Evolutionary conservation across 2,329 filamentous ascomycete species (phyloP), one percentile per base, ranked within the genome.

Genomic region (Penicillium paneum): DNA sequence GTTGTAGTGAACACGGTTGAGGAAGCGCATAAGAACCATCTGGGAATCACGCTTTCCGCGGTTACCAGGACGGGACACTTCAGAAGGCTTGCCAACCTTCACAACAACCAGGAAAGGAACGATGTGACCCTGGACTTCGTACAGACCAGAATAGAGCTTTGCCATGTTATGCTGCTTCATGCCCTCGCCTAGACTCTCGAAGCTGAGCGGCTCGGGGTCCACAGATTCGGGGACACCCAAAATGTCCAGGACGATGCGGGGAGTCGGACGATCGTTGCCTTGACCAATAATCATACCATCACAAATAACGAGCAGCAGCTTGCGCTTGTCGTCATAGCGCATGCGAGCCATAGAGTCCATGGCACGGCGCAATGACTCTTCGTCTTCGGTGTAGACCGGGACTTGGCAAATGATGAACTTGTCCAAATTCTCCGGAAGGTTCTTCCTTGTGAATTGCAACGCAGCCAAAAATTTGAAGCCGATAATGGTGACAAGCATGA

Each of bases 101-200:
- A 97, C 92, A 42, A 99, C 81, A 49, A 99, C 94, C 72, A 99
- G 73, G 83, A 96, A 99, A 21, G 94, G 94, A 42, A 99, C 94
- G 63, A 99, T 97, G 71, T 99, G 93, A 60, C 94, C 94, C 70
- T 97, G 90, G 7, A 97, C 92, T 76, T 99, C 94, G 72, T 99
- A 99, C 5, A 99, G 81, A 68, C 94, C 94, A 19, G 94, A 97
- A 76, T 99, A 99, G 61, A 97, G 86, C 76, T 99, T 99, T 74
- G 90, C 94, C 93, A 97, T 97, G 75, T 99, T 99, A 80, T 97
- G 94, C 74, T 97, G 94, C 78, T 96, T 96, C 76, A 89, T 84
- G 71, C 94, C 94, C 75, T 97, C 93, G 55, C 94, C 94, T 34
- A 99, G 83, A 69, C 91, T 93, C 72, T 99, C 93, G 66, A 99